A percentile compares a stretch with the other conserved stretches of the same genome.
Evolutionary conservation across 2,329 filamentous ascomycete genomes (phyloP).

Genomic region (Basipetospora chlamydospora): DNA sequence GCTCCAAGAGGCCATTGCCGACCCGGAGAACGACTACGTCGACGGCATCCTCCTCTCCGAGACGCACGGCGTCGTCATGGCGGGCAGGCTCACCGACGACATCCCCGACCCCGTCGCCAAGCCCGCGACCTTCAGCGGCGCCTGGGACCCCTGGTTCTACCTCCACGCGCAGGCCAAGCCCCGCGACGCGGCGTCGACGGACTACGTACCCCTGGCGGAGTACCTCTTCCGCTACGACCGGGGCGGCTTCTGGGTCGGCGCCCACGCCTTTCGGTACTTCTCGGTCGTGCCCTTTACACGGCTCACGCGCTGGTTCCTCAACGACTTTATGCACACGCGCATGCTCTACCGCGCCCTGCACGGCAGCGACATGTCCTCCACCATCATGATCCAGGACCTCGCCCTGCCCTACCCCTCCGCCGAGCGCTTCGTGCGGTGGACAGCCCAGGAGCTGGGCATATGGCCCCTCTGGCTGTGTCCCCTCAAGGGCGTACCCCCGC

Average conservation of each 20-base stretch:
- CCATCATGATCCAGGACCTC: conserved; percentile 57
- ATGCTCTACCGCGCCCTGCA: conserved; percentile 63
- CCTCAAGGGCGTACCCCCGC: conserved; percentile 29
- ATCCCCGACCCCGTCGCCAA: conserved; percentile 19
- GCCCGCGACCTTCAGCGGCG: conserved; percentile 36
- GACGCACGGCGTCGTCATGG: conserved; percentile 43
- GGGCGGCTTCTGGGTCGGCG: conserved; percentile 60
- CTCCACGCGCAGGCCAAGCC: conserved; percentile 38
- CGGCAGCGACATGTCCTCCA: conserved; percentile 47
- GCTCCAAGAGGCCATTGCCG: conserved; percentile 27
- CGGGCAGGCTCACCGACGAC: conserved; percentile 42
- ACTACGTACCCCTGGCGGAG: conserved; percentile 46
- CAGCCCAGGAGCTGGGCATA: conserved; percentile 32
- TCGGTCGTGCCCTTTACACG: conserved; percentile 45
- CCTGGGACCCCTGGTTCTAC: conserved; percentile 60
- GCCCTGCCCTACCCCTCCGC: conserved; percentile 38
- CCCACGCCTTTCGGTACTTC: conserved; percentile 54
- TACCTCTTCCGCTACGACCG: conserved; percentile 68
- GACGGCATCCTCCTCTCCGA: conserved; percentile 53
- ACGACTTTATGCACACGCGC: conserved; percentile 59
- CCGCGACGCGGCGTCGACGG: conserved; percentile 12
- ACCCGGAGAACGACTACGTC: conserved; percentile 42
- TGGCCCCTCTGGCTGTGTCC: conserved; percentile 49
- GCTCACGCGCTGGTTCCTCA: conserved; percentile 51
- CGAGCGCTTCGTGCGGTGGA: conserved; percentile 41